These are phyloP conservation scores for Tricholoma flavovirens DNA, from an alignment of 768 basidiomycete genomes.

Conservation along the genomic window DNA sequence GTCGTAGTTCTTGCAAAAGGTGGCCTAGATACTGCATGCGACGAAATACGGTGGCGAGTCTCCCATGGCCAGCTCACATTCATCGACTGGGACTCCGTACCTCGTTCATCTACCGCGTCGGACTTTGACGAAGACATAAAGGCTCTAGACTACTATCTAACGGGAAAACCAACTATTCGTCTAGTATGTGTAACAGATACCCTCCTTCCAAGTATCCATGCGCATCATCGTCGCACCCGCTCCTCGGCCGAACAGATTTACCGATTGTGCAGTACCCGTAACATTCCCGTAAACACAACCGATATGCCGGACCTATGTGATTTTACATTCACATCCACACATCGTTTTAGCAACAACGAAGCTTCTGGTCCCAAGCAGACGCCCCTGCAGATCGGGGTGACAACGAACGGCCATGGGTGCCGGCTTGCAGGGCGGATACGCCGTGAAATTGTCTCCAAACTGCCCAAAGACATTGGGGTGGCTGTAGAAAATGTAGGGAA, in stretches of 20 bases:
- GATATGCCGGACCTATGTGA: slow-evolving; percentile 86
- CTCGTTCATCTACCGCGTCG: slow-evolving; percentile 26
- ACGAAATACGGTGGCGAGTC: slow-evolving; percentile 66
- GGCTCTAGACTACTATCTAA: slow-evolving; percentile 45
- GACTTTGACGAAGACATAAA: slow-evolving; percentile 32
- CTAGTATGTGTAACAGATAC: slow-evolving; percentile 86
- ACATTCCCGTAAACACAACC: slow-evolving; percentile 74
- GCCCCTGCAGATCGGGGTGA: slow-evolving; percentile 71
- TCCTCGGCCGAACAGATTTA: slow-evolving; percentile 57
- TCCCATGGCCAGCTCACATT: slow-evolving; percentile 50
- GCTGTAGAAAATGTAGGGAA: slow-evolving; percentile 72
- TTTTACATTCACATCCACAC: slow-evolving; percentile 81
- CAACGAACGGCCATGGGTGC: slow-evolving; percentile 91
- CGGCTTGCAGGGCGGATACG: slow-evolving; percentile 73
- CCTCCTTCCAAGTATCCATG: slow-evolving; percentile 17
- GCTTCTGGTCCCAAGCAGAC: slow-evolving; percentile 26
- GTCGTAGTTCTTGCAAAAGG: slow-evolving; percentile 63
- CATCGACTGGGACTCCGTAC: slow-evolving; percentile 47
- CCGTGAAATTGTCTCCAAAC: slow-evolving; percentile 71
- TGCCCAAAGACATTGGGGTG: slow-evolving; percentile 67
- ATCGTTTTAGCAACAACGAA: slow-evolving; percentile 61
- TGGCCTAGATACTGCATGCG: slow-evolving; percentile 46
- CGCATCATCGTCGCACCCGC: slow-evolving; percentile 33
- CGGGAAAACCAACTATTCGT: slow-evolving; percentile 21
- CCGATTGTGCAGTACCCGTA: slow-evolving; percentile 39